These are phyloP conservation scores for Pythium grandisporangium DNA, from an alignment of 352 stramenopile species.

Conservation along the genomic window DNA sequence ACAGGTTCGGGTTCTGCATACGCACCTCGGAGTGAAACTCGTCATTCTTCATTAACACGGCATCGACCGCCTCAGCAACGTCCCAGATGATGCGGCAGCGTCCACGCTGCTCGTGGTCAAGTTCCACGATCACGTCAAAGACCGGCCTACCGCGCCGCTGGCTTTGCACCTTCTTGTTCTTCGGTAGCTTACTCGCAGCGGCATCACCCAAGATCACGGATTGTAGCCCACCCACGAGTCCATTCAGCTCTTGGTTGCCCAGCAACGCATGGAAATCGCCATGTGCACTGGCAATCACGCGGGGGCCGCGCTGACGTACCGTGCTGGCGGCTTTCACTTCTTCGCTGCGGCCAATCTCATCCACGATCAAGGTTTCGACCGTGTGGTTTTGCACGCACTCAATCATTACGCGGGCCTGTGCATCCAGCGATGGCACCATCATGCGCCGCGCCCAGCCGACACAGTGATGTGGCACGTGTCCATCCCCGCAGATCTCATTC, in stretches of 20 bases:
- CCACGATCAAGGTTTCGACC: slow-evolving; percentile 79
- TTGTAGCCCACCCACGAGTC: slow-evolving; percentile 66
- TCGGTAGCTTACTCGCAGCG: slow-evolving; percentile 19
- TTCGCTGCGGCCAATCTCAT: slow-evolving; percentile 78
- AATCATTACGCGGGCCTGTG: slow-evolving; percentile 74
- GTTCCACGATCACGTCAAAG: slow-evolving; percentile 84
- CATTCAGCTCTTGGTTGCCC: slow-evolving; percentile 74
- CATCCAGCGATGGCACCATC: slow-evolving; percentile 69
- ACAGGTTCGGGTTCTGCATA: slow-evolving; percentile 14
- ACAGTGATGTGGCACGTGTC: slow-evolving; percentile 65
- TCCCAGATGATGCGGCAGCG: slow-evolving; percentile 62
- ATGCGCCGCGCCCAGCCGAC: slow-evolving; percentile 65
- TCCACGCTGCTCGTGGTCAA: slow-evolving; percentile 38
- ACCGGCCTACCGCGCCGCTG: slow-evolving; percentile 45
- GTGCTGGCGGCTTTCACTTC: slow-evolving; percentile 72
- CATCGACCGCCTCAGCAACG: slow-evolving; percentile 58
- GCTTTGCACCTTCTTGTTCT: slow-evolving; percentile 27
- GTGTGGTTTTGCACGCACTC: slow-evolving; percentile 90
- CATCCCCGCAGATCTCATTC: slow-evolving; percentile 88
- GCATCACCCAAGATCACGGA: slow-evolving; percentile 53
- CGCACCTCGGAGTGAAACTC: slow-evolving; percentile 30
- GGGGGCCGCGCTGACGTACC: slow-evolving; percentile 61
- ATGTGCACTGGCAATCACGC: slow-evolving; percentile 80
- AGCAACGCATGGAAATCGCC: slow-evolving; percentile 78
- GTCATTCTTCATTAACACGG: slow-evolving; percentile 26